A percentile compares a stretch with the other conserved stretches of the same genome.
These are phyloP conservation scores for Phytopythium litorale DNA, from an alignment of 352 stramenopile species.

Conservation along the genomic window DNA sequence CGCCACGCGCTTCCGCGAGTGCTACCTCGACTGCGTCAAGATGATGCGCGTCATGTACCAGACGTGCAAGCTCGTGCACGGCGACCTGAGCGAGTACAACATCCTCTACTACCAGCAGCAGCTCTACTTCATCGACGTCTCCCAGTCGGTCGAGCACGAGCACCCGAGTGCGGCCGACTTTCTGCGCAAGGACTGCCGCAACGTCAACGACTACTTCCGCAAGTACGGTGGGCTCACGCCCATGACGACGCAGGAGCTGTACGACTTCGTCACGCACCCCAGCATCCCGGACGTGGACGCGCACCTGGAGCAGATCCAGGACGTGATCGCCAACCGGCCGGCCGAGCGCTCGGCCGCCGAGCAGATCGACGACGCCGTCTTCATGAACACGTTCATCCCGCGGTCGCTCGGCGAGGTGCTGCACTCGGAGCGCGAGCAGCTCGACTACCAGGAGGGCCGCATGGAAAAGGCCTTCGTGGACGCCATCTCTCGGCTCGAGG, in stretches of 20 bases:
- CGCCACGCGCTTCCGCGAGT: constrained; percentile 89
- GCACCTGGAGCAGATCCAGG: constrained; percentile 89
- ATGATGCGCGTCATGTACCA: constrained; percentile 98
- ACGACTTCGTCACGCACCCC: constrained; percentile 94
- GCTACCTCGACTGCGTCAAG: constrained; percentile 93
- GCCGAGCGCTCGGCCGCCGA: constrained; percentile 59
- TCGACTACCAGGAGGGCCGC: constrained; percentile 81
- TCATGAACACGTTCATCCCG: constrained; percentile 93
- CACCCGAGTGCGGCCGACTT: constrained; percentile 98
- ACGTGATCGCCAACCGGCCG: constrained; percentile 74
- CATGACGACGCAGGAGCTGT: constrained; percentile 95
- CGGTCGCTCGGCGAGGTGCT: constrained; percentile 94
- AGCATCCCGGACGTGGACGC: constrained; percentile 68
- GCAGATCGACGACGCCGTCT: constrained; percentile 93
- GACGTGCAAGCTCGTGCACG: constrained; percentile 96
- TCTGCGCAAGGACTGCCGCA: constrained; percentile 96
- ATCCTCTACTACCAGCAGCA: constrained; percentile 97
- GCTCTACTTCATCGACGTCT: constrained; percentile 99
- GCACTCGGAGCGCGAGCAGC: constrained; percentile 81
- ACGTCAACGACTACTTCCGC: constrained; percentile 97
- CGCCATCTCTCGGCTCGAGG: constrained; percentile 75
- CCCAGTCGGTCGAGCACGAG: constrained; percentile 97
- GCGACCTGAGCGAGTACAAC: constrained; percentile 99
- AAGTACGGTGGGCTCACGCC: constrained; percentile 88
- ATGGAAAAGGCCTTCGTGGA: constrained; percentile 82